Evolutionary conservation across 2,329 filamentous ascomycete species (phyloP), one percentile per base, ranked within the genome.

Genomic region (Pyrenochaeta sp.): DNA sequence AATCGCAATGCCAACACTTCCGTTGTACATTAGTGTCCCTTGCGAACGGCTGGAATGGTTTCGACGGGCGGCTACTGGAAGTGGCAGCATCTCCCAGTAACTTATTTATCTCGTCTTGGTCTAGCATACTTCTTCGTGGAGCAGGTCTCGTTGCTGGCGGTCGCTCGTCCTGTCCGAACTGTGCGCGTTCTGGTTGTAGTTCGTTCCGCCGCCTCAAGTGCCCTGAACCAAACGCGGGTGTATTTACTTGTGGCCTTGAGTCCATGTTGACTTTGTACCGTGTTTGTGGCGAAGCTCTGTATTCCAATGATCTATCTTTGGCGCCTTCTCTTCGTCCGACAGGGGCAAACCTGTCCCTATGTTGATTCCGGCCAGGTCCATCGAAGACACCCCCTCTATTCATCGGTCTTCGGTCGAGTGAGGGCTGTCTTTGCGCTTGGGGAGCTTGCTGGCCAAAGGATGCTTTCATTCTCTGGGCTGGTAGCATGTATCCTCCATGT

Each of bases 211-310:
- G 68, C 48, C 69, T 66, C 49, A 77, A 45, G 42, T 73, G 60
- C 5, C 58, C 60, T 3, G 69, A 56, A 15, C 66, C 65, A 47
- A 75, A 76, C 43, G 64, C 60, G 32, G 71, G 72, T 32, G 55
- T 64, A 24, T 71, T 59, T 30, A 72, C 52, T 1, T 66, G 66
- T 15, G 72, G 73, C 48, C 63, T 64, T 7, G 71, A 59, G 37
- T 71, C 67, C 68, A 74, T 73, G n/a, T 73, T 74, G 48, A 74
- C 68, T n/a, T 59, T 66, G 51, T 67, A 74, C 27, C 68, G 65
- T 30, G 46, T 62, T 42, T 61, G 61, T 40, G 58, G 60, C 5
- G 59, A 40, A 12, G 56, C 42, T 22, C 59, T 51, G 19, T 54
- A 53, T 8, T 59, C 56, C 8, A 45, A 50, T 13, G 37, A 37